Conservation (phyloP, 164 flowering plant species). For the Houttuynia cordata region DNA sequence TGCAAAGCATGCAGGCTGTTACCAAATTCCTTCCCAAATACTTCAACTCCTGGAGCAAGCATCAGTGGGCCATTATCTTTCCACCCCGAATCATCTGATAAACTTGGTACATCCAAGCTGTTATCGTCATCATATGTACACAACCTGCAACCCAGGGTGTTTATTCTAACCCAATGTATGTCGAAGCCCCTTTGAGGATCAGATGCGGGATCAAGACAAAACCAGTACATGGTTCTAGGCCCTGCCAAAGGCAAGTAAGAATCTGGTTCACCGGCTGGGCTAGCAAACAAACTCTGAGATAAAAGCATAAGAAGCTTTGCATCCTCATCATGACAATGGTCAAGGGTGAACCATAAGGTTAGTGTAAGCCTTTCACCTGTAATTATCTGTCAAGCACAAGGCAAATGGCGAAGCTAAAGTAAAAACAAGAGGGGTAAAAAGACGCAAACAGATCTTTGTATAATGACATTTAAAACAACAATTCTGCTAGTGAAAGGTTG, state of each 20-base stretch:
- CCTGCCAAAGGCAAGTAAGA: constrained; percentile 52
- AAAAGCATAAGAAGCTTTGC: constrained; percentile 57
- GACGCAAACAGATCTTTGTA: neutral
- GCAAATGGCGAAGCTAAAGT: neutral
- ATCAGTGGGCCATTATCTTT: constrained; percentile 32
- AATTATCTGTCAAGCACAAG: constrained; percentile 35
- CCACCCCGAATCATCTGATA: constrained; percentile 25
- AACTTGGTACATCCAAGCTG: constrained; percentile 6
- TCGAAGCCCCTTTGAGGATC: constrained; percentile 40
- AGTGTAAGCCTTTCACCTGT: constrained; percentile 86
- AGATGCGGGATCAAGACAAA: constrained; percentile 34
- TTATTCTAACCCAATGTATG: constrained; percentile 66
- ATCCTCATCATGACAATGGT: constrained; percentile 75
- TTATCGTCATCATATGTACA: constrained; percentile 17
- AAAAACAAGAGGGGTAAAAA: neutral
- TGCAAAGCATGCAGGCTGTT: constrained; percentile 76
- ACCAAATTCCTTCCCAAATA: constrained; percentile 38
- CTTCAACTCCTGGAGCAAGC: constrained; percentile 36
- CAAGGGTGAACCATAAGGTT: constrained; percentile 83
- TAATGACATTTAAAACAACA: neutral
- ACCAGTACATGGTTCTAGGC: constrained; percentile 86
- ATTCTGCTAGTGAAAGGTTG: neutral
- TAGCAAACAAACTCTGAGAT: constrained; percentile 18
- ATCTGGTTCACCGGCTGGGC: constrained; percentile 9
- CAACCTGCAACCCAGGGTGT: constrained; percentile 45